Conservation (phyloP, 768 basidiomycete genomes). For the Termitomyces sp. region DNA sequence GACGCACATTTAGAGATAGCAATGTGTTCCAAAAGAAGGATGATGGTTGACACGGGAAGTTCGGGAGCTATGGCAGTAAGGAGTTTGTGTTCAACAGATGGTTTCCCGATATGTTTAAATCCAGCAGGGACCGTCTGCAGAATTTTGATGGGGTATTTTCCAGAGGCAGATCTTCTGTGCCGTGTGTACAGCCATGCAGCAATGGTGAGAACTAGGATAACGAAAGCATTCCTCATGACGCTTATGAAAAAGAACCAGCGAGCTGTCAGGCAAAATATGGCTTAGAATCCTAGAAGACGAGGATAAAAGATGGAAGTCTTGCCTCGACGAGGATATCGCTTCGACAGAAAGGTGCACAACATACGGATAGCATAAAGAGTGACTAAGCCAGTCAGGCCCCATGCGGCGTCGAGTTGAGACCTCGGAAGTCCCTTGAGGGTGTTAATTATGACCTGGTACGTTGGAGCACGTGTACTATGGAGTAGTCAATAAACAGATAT, state of each 20-base stretch:
- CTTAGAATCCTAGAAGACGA: not conserved
- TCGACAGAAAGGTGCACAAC: slow-evolving; percentile 40
- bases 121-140: slow-evolving; percentile 82
- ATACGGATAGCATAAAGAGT: slow-evolving; percentile 66
- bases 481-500: slow-evolving; percentile 1
- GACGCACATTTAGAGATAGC: slow-evolving; percentile 84
- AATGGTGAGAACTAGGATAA: slow-evolving; percentile 81
- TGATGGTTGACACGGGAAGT: slow-evolving; percentile 81
- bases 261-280: slow-evolving; percentile 29
- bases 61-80: slow-evolving; percentile 66
- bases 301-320: slow-evolving; percentile 12
- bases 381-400: slow-evolving; percentile 74
- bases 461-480: slow-evolving; percentile 73
- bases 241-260: slow-evolving; percentile 74
- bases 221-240: slow-evolving; percentile 79
- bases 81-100: slow-evolving; percentile 36
- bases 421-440: slow-evolving; percentile 77
- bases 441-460: slow-evolving; percentile 89
- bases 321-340: slow-evolving; percentile 61
- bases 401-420: slow-evolving; percentile 80
- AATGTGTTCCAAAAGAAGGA: slow-evolving; percentile 92
- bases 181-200: slow-evolving; percentile 84
- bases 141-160: slow-evolving; percentile 81
- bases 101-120: slow-evolving; percentile 52
- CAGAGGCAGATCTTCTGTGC: slow-evolving; percentile 46